These are phyloP conservation scores for Myxozyma monticola DNA, from an alignment of 805 yeast genomes.

Conservation along the genomic window DNA sequence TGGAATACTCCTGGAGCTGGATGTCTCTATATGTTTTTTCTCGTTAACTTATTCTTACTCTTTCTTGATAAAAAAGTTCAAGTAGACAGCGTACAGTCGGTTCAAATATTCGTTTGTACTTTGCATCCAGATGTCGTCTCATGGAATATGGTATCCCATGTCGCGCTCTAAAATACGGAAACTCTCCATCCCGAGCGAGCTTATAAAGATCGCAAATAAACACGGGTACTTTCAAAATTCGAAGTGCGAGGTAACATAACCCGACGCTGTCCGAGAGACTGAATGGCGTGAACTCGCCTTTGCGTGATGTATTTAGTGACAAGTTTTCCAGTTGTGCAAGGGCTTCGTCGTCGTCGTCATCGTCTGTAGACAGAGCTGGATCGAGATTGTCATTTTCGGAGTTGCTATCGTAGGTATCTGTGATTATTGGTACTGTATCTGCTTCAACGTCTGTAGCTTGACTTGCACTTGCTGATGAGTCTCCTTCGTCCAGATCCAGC, in stretches of 20 bases:
- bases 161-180: conserved; percentile 25
- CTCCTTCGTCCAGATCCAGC: conserved; percentile 1
- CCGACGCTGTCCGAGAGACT: conserved; percentile 18
- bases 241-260: conserved; percentile 23
- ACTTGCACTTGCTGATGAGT: too few species aligned
- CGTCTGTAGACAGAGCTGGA: neutral
- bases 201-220: conserved; percentile 21
- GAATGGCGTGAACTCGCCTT: conserved; percentile 9
- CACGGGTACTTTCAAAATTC: conserved; percentile 21
- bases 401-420: neutral
- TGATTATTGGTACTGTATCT: too few species aligned
- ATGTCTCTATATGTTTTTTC: too few species aligned
- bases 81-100: conserved; percentile 13
- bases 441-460: too few species aligned
- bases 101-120: conserved; percentile 14
- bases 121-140: conserved; percentile 14
- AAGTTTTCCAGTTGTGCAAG: conserved; percentile 4
- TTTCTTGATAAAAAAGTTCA: neutral
- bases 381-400: neutral
- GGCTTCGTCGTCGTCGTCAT: conserved; percentile 1
- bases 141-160: conserved; percentile 9
- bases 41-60: too few species aligned
- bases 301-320: conserved; percentile 5
- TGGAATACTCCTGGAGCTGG: too few species aligned
- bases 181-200: conserved; percentile 6